Evolutionary conservation across 306 rosid genomes (phyloP).

Genomic region (Lathyrus sativus): DNA sequence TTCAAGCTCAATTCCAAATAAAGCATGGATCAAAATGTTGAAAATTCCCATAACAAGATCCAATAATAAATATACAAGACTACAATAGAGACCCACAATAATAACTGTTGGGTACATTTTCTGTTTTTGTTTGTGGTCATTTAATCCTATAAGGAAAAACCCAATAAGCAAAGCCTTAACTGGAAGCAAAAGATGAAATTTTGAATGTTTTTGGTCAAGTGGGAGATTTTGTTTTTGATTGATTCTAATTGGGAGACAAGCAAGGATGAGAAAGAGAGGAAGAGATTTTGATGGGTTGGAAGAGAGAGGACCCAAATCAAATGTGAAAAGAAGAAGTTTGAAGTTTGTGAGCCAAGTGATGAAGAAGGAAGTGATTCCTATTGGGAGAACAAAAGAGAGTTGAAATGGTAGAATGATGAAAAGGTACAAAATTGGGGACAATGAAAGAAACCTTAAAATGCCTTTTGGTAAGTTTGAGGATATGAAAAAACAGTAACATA

Average conservation of each 20-base stretch:
- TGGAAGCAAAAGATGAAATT: constrained; percentile 15
- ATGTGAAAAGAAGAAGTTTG: constrained; percentile 50
- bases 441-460: constrained; percentile 39
- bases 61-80: constrained; percentile 43
- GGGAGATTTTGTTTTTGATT: constrained; percentile 31
- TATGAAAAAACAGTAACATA: constrained; percentile 44
- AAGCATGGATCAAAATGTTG: constrained; percentile 29
- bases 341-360: constrained; percentile 50
- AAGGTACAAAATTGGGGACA: constrained; percentile 42
- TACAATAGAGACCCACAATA: constrained; percentile 40
- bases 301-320: constrained; percentile 56
- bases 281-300: constrained; percentile 39
- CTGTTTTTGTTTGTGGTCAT: constrained; percentile 34
- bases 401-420: constrained; percentile 45
- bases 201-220: constrained; percentile 17
- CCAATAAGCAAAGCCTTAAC: constrained; percentile 30
- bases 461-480: constrained; percentile 46
- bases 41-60: constrained; percentile 47
- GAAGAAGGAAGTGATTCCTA: constrained; percentile 43
- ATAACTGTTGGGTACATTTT: constrained; percentile 26
- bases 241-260: constrained; percentile 53
- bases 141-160: constrained; percentile 10
- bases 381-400: constrained; percentile 39
- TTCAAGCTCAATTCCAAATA: constrained; percentile 48
- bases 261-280: constrained; percentile 54